These are phyloP conservation scores for Terana coerulea DNA, from an alignment of 768 basidiomycete species.

Conservation along the genomic window DNA sequence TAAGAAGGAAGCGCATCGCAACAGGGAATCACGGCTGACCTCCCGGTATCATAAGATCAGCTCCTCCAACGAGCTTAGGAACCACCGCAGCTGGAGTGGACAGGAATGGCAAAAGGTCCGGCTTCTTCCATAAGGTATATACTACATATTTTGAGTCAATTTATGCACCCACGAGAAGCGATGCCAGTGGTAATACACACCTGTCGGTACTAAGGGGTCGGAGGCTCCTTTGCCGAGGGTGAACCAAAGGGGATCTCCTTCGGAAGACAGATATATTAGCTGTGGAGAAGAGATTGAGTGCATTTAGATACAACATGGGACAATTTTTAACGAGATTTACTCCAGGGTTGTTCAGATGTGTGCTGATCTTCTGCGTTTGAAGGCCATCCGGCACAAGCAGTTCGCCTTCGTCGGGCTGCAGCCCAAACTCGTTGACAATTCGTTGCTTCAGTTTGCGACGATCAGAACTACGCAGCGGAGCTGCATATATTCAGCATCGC, in stretches of 20 bases:
- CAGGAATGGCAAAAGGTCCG: constrained; percentile 63
- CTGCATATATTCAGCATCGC: constrained; percentile 22
- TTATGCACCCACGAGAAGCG: background rate
- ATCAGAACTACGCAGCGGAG: constrained; percentile 71
- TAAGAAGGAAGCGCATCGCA: background rate
- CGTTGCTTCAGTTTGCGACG: constrained; percentile 67
- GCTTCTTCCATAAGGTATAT: constrained; percentile 77
- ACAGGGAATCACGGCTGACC: constrained; percentile 43
- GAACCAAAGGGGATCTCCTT: constrained; percentile 79
- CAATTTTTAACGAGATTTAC: constrained; percentile 40
- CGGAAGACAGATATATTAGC: constrained; percentile 60
- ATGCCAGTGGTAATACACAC: constrained; percentile 26
- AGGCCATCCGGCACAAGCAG: constrained; percentile 72
- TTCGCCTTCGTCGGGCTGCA: constrained; percentile 56
- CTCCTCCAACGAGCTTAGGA: constrained; percentile 69
- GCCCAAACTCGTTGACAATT: constrained; percentile 42
- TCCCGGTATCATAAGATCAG: constrained; percentile 87
- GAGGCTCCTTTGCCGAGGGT: constrained; percentile 63
- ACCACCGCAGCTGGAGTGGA: constrained; percentile 70
- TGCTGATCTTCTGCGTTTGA: constrained; percentile 61
- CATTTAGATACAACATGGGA: background rate
- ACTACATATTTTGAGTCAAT: constrained; percentile 30
- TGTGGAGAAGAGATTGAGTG: constrained; percentile 22
- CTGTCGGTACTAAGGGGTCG: constrained; percentile 64
- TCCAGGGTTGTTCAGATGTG: constrained; percentile 61